Percentiles rank a stretch among this genome's conserved stretches.
Evolutionary conservation across 495 filamentous ascomycete species (phyloP).

Genomic region (Podospora anserina): DNA sequence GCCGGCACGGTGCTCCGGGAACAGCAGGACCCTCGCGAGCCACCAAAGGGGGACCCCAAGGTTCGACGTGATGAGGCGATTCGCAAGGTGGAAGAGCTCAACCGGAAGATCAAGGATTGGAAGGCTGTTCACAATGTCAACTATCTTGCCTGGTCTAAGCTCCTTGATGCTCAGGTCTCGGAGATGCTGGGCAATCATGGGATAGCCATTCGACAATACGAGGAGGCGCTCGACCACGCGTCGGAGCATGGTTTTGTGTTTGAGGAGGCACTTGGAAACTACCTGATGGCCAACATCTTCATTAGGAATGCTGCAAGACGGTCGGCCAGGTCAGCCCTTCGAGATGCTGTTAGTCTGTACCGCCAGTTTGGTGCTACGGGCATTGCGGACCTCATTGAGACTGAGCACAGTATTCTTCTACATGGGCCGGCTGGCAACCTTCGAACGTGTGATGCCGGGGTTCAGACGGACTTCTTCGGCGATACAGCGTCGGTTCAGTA

Average conservation of each 20-base stretch:
- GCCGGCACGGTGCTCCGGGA: conserved; percentile 61
- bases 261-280: conserved; percentile 77
- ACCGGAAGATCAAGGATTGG: conserved; percentile 64
- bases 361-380: conserved; percentile 70
- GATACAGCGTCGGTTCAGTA: conserved; percentile 59
- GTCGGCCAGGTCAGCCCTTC: conserved; percentile 66
- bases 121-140: conserved; percentile 69
- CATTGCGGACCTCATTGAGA: conserved; percentile 65
- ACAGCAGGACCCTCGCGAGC: conserved; percentile 48
- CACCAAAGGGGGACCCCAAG: conserved; percentile 48
- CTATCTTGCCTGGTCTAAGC: conserved; percentile 71
- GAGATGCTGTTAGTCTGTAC: conserved; percentile 72
- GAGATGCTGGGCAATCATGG: conserved; percentile 64
- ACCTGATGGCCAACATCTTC: conserved; percentile 73
- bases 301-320: conserved; percentile 66
- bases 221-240: conserved; percentile 75
- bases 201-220: conserved; percentile 62
- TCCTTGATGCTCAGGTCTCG: conserved; percentile 68
- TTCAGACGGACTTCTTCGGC: conserved; percentile 69
- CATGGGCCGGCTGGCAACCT: conserved; percentile 59
- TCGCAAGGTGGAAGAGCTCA: conserved; percentile 51
- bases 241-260: conserved; percentile 72
- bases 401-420: conserved; percentile 69
- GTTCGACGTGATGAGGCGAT: conserved; percentile 56
- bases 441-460: conserved; percentile 63